Base-by-base conservation (phyloP, 2,329 filamentous ascomycete genomes). In the Penicillium expansum region DNA sequence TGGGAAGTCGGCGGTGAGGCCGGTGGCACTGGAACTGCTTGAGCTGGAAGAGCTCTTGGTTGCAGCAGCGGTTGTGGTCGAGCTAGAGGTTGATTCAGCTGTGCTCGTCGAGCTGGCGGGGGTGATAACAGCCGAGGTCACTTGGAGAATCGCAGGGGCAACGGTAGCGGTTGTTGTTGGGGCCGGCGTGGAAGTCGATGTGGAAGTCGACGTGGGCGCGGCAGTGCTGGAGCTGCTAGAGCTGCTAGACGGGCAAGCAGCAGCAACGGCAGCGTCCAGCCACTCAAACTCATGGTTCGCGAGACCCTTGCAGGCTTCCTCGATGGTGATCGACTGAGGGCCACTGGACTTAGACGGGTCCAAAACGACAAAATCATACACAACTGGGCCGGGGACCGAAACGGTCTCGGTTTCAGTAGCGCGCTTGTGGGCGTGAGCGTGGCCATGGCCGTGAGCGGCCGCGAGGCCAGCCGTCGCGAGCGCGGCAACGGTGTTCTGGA, bases 231-330 rank as follows among this genome's bases (percentile, higher is more conserved):
- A 55, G 61, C 57, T 63, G 60, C 62, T 37, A 53, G 58, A 55
- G 61, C 57, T 63, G 60, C 62, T 37, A 53, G 51, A 57, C 50
- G 62, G 61, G 74, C 83, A 83, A 42, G 80, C 81, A 48, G 83
- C 83, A 14, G 76, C 76, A 43, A 85, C 83, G 63, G 85, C 83
- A 44, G 88, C 78, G 48, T 89, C 78, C 45, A 88, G 80, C 78
- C 86, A 94, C 58, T 80, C 74, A 44, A 85, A 71, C 45, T 84
- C 82, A 51, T 91, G 89, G 60, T 87, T 83, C 56, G 82, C 77
- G 65, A 97, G 82, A 62, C 91, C 91, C 54, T 83, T 71, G 76
- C 88, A 82, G 52, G 91, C 91, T 58, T 91, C 83, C 0, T 82
- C 75, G 24, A 61, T 52, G 52, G 58, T 58, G 55, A 73, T 67